Conservation (phyloP, 1,284 basidiomycete genomes). For the Rhodotorula sp. region DNA sequence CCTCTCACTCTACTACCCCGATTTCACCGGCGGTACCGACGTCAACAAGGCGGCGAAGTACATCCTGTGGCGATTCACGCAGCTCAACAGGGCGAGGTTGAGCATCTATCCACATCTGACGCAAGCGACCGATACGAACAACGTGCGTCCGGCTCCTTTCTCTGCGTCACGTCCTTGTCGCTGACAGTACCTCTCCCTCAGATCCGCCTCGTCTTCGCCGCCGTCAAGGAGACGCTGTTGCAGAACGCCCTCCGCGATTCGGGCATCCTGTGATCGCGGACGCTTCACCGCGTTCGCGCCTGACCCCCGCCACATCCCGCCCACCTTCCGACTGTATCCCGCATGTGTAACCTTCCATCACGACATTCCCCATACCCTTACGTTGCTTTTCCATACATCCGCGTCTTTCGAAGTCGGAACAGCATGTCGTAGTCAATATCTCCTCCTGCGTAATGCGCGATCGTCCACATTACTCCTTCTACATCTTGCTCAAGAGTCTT, state of each 20-base stretch:
- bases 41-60: conserved; percentile 98
- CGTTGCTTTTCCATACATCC: too few relatives aligned
- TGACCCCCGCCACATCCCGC: background rate
- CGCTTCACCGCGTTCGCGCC: background rate
- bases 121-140: conserved; percentile 61
- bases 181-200: conserved; percentile 19
- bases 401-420: background rate
- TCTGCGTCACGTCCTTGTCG: background rate
- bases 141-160: conserved; percentile 57
- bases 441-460: too few relatives aligned
- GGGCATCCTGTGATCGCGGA: conserved; percentile 60
- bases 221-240: conserved; percentile 95
- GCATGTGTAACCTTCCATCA: too few relatives aligned
- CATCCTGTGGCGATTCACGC: conserved; percentile 95
- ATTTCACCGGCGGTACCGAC: conserved; percentile 67
- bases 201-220: conserved; percentile 88
- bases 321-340: background rate
- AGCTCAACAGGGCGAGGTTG: conserved; percentile 82
- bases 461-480: too few relatives aligned
- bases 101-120: conserved; percentile 83
- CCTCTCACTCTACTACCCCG: conserved; percentile 85
- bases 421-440: background rate
- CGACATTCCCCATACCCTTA: too few relatives aligned
- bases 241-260: conserved; percentile 83
- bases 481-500: too few relatives aligned